A percentile compares a stretch with the other conserved stretches of the same genome.
Evolutionary conservation across 1,139 yeast genomes (phyloP).

Genomic region (Cylindricascospora bacillispora): DNA sequence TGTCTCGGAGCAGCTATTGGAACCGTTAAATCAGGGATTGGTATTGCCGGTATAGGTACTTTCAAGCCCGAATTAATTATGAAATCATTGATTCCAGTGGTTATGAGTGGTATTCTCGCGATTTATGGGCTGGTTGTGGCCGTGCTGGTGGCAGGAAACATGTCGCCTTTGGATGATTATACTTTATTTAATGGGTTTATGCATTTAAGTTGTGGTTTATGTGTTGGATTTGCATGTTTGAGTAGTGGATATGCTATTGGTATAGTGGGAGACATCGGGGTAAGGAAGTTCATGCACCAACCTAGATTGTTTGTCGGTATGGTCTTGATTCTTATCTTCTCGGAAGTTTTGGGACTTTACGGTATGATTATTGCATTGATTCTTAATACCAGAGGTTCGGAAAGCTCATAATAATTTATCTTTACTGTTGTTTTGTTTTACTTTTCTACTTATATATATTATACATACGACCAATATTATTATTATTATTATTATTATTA

Average conservation of each 20-base stretch:
- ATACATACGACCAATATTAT: slow-evolving; percentile 3
- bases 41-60: slow-evolving; percentile 85
- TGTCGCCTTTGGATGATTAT: slow-evolving; percentile 63
- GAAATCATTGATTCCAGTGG: slow-evolving; percentile 85
- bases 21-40: slow-evolving; percentile 96
- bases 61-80: slow-evolving; percentile 72
- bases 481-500: slow-evolving; percentile 2
- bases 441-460: background rate
- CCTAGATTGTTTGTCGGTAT: slow-evolving; percentile 90
- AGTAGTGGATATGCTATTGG: slow-evolving; percentile 99
- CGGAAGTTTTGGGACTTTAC: slow-evolving; percentile 93
- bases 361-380: slow-evolving; percentile 90
- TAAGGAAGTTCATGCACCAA: slow-evolving; percentile 91
- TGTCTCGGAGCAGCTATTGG: slow-evolving; percentile 98
- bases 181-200: slow-evolving; percentile 89
- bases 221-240: slow-evolving; percentile 92
- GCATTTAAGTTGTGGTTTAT: slow-evolving; percentile 91
- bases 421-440: background rate
- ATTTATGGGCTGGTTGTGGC: slow-evolving; percentile 95
- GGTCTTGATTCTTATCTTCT: slow-evolving; percentile 90
- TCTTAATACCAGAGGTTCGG: slow-evolving; percentile 77
- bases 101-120: slow-evolving; percentile 95
- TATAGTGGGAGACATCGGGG: slow-evolving; percentile 98
- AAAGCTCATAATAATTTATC: slow-evolving; percentile 13
- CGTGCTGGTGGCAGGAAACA: slow-evolving; percentile 87